Evolutionary conservation across 495 filamentous ascomycete genomes (phyloP).

Genomic region (Echria macrotheca): DNA sequence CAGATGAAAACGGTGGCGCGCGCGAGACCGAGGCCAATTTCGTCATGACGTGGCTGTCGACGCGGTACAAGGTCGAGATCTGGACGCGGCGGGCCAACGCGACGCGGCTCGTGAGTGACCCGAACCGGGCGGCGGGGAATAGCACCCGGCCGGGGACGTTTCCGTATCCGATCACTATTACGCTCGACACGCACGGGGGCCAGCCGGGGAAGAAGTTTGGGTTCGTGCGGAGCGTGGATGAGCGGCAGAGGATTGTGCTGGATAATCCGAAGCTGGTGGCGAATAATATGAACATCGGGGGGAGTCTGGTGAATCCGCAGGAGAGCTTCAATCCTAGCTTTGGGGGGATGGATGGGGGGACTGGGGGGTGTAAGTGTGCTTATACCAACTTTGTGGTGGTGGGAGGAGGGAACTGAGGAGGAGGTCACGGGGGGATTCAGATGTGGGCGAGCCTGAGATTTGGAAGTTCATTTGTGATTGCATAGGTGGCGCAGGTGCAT

Average conservation of each 20-base stretch:
- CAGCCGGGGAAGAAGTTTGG: conserved; percentile 55
- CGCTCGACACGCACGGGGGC: conserved; percentile 76
- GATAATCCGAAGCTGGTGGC: conserved; percentile 49
- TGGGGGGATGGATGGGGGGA: conserved; percentile 64
- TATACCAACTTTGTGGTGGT: conserved; percentile 61
- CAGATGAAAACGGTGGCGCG: conserved; percentile 63
- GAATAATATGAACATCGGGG: conserved; percentile 53
- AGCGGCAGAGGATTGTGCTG: conserved; percentile 44
- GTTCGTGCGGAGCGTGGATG: conserved; percentile 64
- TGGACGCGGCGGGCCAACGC: conserved; percentile 64
- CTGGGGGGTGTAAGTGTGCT: conserved; percentile 66
- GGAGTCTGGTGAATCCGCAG: conserved; percentile 56
- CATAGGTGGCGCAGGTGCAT: not conserved
- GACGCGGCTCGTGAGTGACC: conserved; percentile 35
- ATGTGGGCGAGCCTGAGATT: not conserved
- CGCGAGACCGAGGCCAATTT: conserved; percentile 53
- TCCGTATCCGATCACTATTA: conserved; percentile 80
- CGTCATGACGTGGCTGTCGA: conserved; percentile 75
- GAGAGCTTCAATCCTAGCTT: conserved; percentile 34
- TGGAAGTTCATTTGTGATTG: not conserved
- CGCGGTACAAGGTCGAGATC: conserved; percentile 82
- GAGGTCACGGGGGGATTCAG: conserved; percentile 1
- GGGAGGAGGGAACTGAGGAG: conserved; percentile 9
- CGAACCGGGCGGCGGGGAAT: conserved; percentile 14
- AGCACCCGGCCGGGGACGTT: conserved; percentile 61